Evolutionary conservation across 441 rosid species (phyloP).

Genomic region (Biscutella laevigata): DNA sequence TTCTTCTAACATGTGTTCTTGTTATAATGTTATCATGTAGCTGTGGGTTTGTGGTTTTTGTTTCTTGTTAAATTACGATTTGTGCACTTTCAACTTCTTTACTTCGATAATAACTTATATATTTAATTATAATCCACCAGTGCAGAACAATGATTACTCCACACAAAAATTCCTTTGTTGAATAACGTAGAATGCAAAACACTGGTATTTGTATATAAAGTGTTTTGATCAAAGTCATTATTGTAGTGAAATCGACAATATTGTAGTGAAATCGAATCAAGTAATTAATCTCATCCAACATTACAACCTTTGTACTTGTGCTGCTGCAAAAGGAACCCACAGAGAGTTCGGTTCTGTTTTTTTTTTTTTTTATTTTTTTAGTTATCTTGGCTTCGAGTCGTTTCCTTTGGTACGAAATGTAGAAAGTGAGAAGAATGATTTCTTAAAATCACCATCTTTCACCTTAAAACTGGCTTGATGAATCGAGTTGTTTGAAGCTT

Average conservation of each 20-base stretch:
- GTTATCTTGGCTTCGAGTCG: slow-evolving; percentile 70
- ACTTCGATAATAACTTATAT: too few species aligned
- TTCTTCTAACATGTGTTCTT: neutral
- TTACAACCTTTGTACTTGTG: slow-evolving; percentile 12
- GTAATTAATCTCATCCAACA: neutral
- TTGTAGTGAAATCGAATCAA: neutral
- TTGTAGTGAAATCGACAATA: slow-evolving; percentile 7
- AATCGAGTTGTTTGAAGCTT: slow-evolving; percentile 32
- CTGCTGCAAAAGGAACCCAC: too few species aligned
- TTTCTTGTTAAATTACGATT: too few species aligned
- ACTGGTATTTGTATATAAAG: too few species aligned
- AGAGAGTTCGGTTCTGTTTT: neutral
- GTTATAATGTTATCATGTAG: slow-evolving; percentile 21
- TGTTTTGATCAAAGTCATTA: too few species aligned
- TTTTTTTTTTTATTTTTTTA: neutral
- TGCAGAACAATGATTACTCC: too few species aligned
- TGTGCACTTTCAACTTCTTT: too few species aligned
- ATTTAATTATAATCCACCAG: too few species aligned
- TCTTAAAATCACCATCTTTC: slow-evolving; percentile 66
- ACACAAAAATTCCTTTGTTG: too few species aligned
- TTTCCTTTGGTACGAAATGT: slow-evolving; percentile 83
- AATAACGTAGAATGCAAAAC: neutral
- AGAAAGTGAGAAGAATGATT: slow-evolving; percentile 88
- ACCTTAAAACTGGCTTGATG: slow-evolving; percentile 56
- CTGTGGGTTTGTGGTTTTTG: slow-evolving; percentile 11